Evolutionary conservation across 495 filamentous ascomycete genomes (phyloP), one percentile per base, ranked within the genome.

Genomic region (Penicillium egyptiacum): DNA sequence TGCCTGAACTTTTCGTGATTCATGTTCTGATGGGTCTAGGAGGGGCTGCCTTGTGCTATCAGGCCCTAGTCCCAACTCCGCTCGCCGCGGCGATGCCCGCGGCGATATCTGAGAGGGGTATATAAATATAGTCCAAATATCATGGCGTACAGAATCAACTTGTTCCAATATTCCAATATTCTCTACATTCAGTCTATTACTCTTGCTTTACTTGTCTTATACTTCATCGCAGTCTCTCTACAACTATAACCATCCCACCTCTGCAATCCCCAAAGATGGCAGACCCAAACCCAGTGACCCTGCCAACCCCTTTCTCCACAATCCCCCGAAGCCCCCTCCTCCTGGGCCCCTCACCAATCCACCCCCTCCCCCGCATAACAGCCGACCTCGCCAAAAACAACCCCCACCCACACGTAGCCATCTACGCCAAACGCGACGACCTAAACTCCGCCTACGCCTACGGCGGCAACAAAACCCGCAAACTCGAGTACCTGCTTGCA

Each of bases 381-480:
- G 61, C 74, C 44, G 80, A 79, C 42, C 78, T 87, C 23, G 77
- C 77, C 55, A 72, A 72, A 11, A 68, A 78, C 53, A 62, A 51
- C 28, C 47, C 56, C 25, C 48, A 59, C 37, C 52, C 54, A 0
- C 28, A 6, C 35, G 81, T 83, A 28, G 68, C 70, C 33, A 77
- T 86, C 64, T 86, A 81, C 60, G 83, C 84, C 59, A 86, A 87
- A 60, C 77, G 83, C 52, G 84, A 88, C 54, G 85, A 87, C 68
- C 73, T 77, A 50, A 87, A 83, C 73, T 84, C 80, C 10, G 79
- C 76, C 2, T 77, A 86, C 14, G 85, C 84, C 6, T 86, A 71
- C 61, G 86, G 86, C 10, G 85, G 83, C 42, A 87, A 88, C 72
- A 88, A 88, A 69, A 82, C 79, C 17, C 74, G 84, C 22, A 88